phyloP scores from a whole-genome alignment of 306 rosid genomes.

The Malus asiatica region DNA sequence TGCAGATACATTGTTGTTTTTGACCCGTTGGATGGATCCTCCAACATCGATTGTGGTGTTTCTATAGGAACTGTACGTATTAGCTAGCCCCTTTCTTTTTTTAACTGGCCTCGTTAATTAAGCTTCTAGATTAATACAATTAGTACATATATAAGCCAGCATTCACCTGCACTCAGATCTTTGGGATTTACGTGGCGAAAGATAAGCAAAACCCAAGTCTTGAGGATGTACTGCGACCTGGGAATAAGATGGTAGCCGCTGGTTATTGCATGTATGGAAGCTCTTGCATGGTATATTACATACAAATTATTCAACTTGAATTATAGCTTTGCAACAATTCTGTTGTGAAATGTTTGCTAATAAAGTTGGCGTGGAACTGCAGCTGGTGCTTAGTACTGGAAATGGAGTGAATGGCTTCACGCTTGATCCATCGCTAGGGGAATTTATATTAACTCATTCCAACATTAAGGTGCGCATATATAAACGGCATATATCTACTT shows the following conservation, averaged over 20 bases:
- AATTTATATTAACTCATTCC: conserved; percentile 87
- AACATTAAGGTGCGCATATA: conserved; percentile 64
- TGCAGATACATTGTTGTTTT: conserved; percentile 73
- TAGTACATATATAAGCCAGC: neutral
- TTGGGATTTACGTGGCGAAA: conserved; percentile 66
- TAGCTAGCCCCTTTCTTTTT: neutral
- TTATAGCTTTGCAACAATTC: neutral
- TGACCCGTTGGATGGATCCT: conserved; percentile 63
- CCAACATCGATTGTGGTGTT: conserved; percentile 86
- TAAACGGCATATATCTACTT: too few species aligned
- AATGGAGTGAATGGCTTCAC: conserved; percentile 82
- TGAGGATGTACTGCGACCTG: conserved; percentile 81
- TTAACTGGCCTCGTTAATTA: neutral
- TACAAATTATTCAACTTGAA: neutral
- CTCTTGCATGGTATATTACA: conserved; percentile 72
- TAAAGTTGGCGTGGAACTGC: conserved; percentile 5
- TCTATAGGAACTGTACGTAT: conserved; percentile 73
- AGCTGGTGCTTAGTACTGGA: conserved; percentile 77
- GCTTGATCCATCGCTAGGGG: conserved; percentile 89
- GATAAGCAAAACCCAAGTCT: conserved; percentile 47
- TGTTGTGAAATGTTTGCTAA: neutral
- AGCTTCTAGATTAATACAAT: too few species aligned
- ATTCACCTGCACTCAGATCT: conserved; percentile 34
- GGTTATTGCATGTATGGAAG: conserved; percentile 98
- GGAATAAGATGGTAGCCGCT: conserved; percentile 81